Evolutionary conservation across 2,329 filamentous ascomycete species (phyloP).

Genomic region (Diaporthe amygdali): DNA sequence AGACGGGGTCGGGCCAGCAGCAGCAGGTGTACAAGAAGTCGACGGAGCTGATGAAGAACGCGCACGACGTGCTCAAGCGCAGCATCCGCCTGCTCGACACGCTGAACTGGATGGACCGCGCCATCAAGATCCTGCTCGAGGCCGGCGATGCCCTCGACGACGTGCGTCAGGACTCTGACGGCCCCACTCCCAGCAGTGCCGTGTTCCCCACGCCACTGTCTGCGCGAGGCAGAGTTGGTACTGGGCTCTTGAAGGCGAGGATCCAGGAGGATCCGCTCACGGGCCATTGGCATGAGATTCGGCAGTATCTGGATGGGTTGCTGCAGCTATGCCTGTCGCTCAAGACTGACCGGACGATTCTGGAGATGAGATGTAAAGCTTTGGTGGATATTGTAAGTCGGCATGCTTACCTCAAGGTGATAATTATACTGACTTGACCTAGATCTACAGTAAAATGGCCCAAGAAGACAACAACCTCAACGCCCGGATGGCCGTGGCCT

Average conservation of each 20-base stretch:
- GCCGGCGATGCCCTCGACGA: constrained; percentile 48
- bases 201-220: constrained; percentile 23
- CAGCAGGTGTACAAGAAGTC: constrained; percentile 47
- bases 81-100: constrained; percentile 52
- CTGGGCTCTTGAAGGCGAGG: constrained; percentile 24
- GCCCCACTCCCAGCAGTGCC: constrained; percentile 3
- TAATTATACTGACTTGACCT: constrained; percentile 7
- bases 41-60: constrained; percentile 52
- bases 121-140: constrained; percentile 47
- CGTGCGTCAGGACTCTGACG: constrained; percentile 29
- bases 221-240: constrained; percentile 27
- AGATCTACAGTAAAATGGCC: constrained; percentile 56
- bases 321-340: constrained; percentile 49
- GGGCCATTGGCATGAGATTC: constrained; percentile 51
- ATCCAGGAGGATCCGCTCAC: constrained; percentile 34
- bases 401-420: too few relatives aligned
- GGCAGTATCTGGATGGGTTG: constrained; percentile 51
- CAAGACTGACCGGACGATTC: constrained; percentile 51
- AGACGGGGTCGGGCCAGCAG: constrained; percentile 21
- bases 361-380: constrained; percentile 50
- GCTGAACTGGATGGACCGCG: constrained; percentile 52
- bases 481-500: constrained; percentile 46
- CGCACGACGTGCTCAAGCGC: constrained; percentile 50
- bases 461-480: constrained; percentile 54
- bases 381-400: constrained; percentile 50